Evolutionary conservation across 2,329 filamentous ascomycete species (phyloP), one percentile per base, ranked within the genome.

Genomic region (Curvularia eragrostidis): DNA sequence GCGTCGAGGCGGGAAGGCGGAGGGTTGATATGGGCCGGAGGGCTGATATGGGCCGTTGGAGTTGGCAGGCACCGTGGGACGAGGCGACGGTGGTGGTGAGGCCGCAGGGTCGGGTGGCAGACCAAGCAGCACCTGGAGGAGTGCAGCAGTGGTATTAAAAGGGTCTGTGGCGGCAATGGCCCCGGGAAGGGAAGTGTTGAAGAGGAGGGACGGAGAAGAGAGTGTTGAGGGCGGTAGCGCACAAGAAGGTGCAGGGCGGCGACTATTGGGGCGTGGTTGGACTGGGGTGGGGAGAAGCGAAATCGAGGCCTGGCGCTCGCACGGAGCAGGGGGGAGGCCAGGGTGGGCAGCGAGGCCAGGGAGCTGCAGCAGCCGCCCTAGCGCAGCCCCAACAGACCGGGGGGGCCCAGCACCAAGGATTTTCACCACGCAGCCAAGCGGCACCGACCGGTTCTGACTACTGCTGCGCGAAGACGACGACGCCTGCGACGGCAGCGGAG

Each of bases 151-250:
- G 63, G 60, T 62, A 59, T 68, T 71, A 70, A 69, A 70, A 71
- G 70, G 66, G 62, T 56, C 58, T 66, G 36, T 70, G 70, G 72
- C 74, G 70, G 67, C 70, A 69, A 68, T 67, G 65, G 73, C 71
- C 71, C 71, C 65, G 63, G 67, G 63, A 63, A 65, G 58, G 66
- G 58, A 66, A 66, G 58, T 65, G 65, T 59, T 66, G 66, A 67
- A 62, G 66, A 64, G 60, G 55, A 65, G 62, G 59, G 59, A 63
- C 51, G 60, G 59, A 57, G 63, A 53, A 62, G 62, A 66, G 62
- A 66, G 65, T 74, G 71, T 74, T 74, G 73, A 70, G 73, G 65
- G 64, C 65, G 66, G 67, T 71, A 68, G 70, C 66, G 69, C 67
- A 67, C 59, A 61, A 61, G 57, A 60, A 57, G 61, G 66, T 67